Base-by-base conservation (phyloP, 768 basidiomycete genomes). In the Lentinula sp. region DNA sequence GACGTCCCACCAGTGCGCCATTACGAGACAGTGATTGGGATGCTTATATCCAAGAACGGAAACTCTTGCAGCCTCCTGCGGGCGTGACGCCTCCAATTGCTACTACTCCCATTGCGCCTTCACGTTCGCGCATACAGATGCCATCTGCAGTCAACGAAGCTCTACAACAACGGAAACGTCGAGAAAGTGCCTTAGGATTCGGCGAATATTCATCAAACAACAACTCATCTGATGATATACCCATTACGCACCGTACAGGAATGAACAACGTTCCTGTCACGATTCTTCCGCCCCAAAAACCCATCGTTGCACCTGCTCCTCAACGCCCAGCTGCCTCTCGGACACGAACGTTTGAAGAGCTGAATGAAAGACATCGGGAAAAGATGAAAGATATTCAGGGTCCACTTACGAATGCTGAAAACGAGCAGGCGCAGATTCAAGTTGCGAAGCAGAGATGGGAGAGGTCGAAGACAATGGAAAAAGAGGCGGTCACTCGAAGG, bases 361-460 rank as follows among this genome's bases (percentile, higher is more conserved):
- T 96, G 35, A 86, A 84, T 51, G 91, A 93, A 65, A 80, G 93
- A 16, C 94, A 96, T 66, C 83, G 90, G 53, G 86, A 90, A 74
- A 91, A 92, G 74, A 82, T 97, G 76, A 82, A 81, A 37, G 85
- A 86, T 67, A 70, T 97, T 64, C 94, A 97, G 74, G 85, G 80
- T 42, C 94, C 94, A 4, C 74, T 97, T 35, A 94, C 89, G n/a
- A 81, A 84, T 65, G 87, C 87, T 2, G 85, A 88, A 74, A 84
- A 83, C 68, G 89, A 94, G 68, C 82, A 87, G 63, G 91, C 88
- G 1, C 83, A 90, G 32, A 65, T 95, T 16, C 82, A 80, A 59
- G 84, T 84, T n/a, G 93, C 92, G 11, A 86, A 84, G 68, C 81
- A 79, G 66, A 84, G 89, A 32, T 96, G 93, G 93, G 92, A 94